A percentile compares a stretch with the other conserved stretches of the same genome.
Evolutionary conservation across 75 land plant species (phyloP).

Genomic region (Pseudotsuga menziesii): DNA sequence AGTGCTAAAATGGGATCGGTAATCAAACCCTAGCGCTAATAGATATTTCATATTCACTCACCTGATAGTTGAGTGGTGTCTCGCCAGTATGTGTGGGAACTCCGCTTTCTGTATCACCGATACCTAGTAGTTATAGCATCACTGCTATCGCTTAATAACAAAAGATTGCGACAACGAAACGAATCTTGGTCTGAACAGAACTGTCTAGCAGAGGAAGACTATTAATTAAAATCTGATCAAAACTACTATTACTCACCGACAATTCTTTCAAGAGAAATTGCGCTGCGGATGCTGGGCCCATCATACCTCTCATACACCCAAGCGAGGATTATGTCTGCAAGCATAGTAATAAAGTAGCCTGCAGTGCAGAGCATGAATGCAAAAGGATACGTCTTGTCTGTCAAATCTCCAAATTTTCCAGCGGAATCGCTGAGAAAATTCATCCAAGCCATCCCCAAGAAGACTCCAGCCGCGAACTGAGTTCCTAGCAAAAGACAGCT

Average conservation of each 20-base stretch:
- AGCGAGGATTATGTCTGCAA: conserved; percentile 50
- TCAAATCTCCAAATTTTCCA: conserved; percentile 46
- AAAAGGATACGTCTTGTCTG: conserved; percentile 56
- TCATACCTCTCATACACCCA: conserved; percentile 19
- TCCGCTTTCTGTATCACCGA: background rate
- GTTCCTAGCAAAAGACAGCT: conserved; percentile 69
- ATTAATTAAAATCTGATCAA: too few relatives aligned
- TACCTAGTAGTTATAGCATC: too few relatives aligned
- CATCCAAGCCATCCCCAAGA: conserved; percentile 18
- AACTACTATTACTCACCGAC: too few relatives aligned
- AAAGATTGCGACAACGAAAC: too few relatives aligned
- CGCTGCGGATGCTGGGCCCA: background rate
- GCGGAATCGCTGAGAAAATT: conserved; percentile 73
- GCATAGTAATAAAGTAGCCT: conserved; percentile 72
- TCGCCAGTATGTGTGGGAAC: background rate
- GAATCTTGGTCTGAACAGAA: too few relatives aligned
- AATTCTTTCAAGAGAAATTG: too few relatives aligned
- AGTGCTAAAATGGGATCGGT: too few relatives aligned
- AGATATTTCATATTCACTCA: background rate
- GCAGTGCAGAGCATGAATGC: conserved; percentile 71
- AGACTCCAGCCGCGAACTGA: conserved; percentile 66
- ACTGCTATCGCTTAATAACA: too few relatives aligned
- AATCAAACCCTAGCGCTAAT: too few relatives aligned
- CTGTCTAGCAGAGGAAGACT: too few relatives aligned
- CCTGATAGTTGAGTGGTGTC: background rate